These are phyloP conservation scores for Globisporangium sylvaticum DNA, from an alignment of 352 stramenopile genomes.

Conservation along the genomic window DNA sequence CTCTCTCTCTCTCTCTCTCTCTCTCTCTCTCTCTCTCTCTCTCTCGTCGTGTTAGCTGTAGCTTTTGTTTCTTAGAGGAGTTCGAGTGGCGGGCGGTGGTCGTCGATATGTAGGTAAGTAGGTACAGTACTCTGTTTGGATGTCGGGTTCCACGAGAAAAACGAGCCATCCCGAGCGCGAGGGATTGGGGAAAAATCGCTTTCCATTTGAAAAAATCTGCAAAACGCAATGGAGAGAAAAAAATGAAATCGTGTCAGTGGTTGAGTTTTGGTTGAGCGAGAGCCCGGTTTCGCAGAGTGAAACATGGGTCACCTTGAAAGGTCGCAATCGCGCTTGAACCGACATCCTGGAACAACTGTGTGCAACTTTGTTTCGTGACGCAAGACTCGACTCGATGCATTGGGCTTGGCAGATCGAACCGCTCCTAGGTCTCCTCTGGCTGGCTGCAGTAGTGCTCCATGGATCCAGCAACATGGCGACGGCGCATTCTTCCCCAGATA, in stretches of 20 bases:
- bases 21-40: background rate
- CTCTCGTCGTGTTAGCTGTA: slow-evolving; percentile 5
- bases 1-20: no score
- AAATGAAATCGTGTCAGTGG: background rate
- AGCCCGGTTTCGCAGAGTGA: background rate
- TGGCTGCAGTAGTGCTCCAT: background rate
- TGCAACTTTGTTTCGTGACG: no score
- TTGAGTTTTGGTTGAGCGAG: background rate
- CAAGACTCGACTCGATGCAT: background rate
- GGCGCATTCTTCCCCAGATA: background rate
- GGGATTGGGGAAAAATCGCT: background rate
- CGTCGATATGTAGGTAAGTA: slow-evolving; percentile 5
- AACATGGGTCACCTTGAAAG: background rate
- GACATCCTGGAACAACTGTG: background rate
- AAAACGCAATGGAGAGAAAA: background rate
- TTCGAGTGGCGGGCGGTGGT: slow-evolving; percentile 1
- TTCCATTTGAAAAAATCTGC: background rate
- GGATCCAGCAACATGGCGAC: background rate
- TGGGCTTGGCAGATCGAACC: background rate
- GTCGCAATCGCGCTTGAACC: background rate
- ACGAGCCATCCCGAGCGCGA: background rate
- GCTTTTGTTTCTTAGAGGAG: slow-evolving; percentile 11
- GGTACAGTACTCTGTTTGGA: slow-evolving; percentile 6
- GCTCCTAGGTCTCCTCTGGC: background rate
- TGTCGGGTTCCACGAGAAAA: background rate